Evolutionary conservation across 306 rosid species (phyloP).

Genomic region (Begonia fuchsioides): DNA sequence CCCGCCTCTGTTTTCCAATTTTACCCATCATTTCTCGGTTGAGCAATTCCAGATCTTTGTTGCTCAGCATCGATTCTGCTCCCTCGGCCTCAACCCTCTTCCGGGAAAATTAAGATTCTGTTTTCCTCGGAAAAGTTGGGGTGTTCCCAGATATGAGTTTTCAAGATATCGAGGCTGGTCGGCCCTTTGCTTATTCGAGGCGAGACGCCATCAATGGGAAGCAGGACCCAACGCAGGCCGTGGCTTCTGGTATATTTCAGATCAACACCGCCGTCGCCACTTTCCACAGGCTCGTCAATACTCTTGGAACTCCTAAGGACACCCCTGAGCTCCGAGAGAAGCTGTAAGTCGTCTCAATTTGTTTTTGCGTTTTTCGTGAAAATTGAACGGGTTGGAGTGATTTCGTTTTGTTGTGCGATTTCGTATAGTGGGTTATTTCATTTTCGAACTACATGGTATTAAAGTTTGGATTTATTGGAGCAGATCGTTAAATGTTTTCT

Average conservation of each 20-base stretch:
- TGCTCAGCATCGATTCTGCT: neutral
- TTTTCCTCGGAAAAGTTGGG: slow-evolving; percentile 22
- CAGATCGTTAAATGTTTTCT: too few species aligned
- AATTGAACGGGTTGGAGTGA: too few species aligned
- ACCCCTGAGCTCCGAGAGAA: slow-evolving; percentile 88
- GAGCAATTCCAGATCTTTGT: neutral
- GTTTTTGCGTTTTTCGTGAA: neutral
- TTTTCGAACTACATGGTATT: too few species aligned
- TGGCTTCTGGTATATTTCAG: slow-evolving; percentile 90
- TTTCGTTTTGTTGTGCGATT: too few species aligned
- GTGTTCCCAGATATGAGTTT: slow-evolving; percentile 53
- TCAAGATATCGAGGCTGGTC: slow-evolving; percentile 77
- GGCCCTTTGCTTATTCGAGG: slow-evolving; percentile 43
- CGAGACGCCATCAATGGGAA: slow-evolving; percentile 49
- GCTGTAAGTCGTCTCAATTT: slow-evolving; percentile 41
- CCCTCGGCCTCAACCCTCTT: neutral
- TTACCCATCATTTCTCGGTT: neutral
- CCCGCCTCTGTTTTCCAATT: slow-evolving; percentile 7
- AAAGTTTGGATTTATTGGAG: too few species aligned
- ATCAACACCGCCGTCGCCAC: slow-evolving; percentile 95
- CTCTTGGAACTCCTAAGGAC: slow-evolving; percentile 92
- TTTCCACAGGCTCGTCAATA: slow-evolving; percentile 86
- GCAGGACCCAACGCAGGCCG: slow-evolving; percentile 89
- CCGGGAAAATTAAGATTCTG: neutral
- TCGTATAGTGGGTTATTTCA: too few species aligned